Evolutionary conservation across 2,329 filamentous ascomycete species (phyloP), one percentile per base, ranked within the genome.

Genomic region (Phyllosticta citriasiana): DNA sequence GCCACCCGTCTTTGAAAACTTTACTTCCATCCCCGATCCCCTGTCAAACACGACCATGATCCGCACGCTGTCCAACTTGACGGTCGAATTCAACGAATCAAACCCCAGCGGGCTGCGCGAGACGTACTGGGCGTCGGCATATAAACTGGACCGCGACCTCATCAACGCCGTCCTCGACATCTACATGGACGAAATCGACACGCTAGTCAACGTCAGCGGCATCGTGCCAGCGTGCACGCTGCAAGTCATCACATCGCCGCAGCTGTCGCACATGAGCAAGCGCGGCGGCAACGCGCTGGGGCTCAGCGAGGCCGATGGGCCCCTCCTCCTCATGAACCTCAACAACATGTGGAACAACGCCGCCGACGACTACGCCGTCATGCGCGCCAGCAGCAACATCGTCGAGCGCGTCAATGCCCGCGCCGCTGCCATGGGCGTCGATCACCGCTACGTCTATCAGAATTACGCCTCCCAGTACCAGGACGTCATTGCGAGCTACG

Each of bases 391-490:
- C 19, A 61, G 62, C 6, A 63, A 59, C 2, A 60, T 72, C 53
- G 65, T 68, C 33, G 61, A 62, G 30, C 63, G 57, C 25, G 64
- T 66, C 22, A 65, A 65, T 30, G 66, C 50, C 16, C 24, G 33
- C 22, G 61, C 61, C 40, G 40, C 22, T 9, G 27, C 16, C 19
- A 64, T 66, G 40, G 70, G 70, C 0, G 35, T 76, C 4, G 63
- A 64, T 33, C 64, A 69, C 12, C 61, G 68, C 33, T 80, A 71
- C 61, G 64, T 78, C 25, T 80, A 79, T 64, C 76, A 79, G 73
- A 80, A 80, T 65, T 79, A 80, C 62, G 78, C 78, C 6, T 71
- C 71, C 59, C 69, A 71, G 66, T 75, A 69, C 61, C 76, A 81
- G 65, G 71, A 75, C 63, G 72, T 76, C 1, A 65, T 80, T 50